Conservation (phyloP, 495 filamentous ascomycete species). For the Penicillium arizonense region DNA sequence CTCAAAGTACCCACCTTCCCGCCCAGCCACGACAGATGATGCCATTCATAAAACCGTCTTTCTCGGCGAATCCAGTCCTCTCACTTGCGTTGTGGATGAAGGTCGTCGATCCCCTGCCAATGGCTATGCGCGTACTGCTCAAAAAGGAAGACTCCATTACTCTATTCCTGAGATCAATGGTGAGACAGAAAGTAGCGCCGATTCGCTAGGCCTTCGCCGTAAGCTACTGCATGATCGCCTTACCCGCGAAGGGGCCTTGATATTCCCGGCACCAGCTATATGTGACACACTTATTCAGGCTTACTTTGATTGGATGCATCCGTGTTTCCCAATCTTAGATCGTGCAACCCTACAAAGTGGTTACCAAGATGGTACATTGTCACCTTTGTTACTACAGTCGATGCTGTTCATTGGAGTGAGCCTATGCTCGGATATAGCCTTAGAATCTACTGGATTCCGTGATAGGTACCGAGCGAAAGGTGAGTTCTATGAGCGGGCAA, state of each 20-base stretch:
- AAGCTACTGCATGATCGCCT: conserved; percentile 26
- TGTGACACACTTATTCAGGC: conserved; percentile 33
- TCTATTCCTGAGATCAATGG: conserved; percentile 26
- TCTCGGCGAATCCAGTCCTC: conserved; percentile 40
- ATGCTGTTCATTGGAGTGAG: conserved; percentile 46
- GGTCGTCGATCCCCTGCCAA: conserved; percentile 29
- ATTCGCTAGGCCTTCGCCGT: conserved; percentile 14
- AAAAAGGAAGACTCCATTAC: conserved; percentile 35
- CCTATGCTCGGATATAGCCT: conserved; percentile 33
- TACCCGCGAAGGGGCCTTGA: conserved; percentile 34
- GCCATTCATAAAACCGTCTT: conserved; percentile 35
- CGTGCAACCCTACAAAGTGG: conserved; percentile 21
- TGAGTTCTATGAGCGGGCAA: conserved; percentile 39
- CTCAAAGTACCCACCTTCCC: conserved; percentile 12
- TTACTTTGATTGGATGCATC: conserved; percentile 48
- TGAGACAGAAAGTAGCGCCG: conserved; percentile 8
- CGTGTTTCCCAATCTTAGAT: conserved; percentile 43
- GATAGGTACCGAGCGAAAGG: conserved; percentile 40
- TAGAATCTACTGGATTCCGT: conserved; percentile 28
- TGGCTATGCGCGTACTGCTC: conserved; percentile 21
- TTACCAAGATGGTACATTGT: conserved; percentile 29
- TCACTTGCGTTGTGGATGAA: conserved; percentile 41
- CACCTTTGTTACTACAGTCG: conserved; percentile 38
- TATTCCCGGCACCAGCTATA: conserved; percentile 31
- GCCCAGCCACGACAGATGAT: conserved; percentile 3